These are phyloP conservation scores for Fusarium nodosum DNA, from an alignment of 2,329 filamentous ascomycete species.

Conservation along the genomic window DNA sequence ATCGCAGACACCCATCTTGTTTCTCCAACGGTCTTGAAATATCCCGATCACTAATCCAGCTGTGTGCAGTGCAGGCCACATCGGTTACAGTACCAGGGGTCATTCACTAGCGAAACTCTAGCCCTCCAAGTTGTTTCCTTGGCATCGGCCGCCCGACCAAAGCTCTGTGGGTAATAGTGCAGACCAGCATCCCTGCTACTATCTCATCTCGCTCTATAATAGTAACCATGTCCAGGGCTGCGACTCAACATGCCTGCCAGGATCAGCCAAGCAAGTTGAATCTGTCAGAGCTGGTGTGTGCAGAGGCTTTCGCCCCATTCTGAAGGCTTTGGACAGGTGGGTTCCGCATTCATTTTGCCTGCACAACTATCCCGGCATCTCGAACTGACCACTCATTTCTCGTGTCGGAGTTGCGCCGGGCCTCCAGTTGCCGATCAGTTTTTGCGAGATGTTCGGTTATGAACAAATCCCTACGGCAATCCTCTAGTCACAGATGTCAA, in stretches of 20 bases:
- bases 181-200: constrained; percentile 20
- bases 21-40: constrained; percentile 33
- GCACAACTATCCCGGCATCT: constrained; percentile 37
- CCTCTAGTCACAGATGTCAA: constrained; percentile 43
- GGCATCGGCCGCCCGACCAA: constrained; percentile 39
- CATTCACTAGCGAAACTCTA: constrained; percentile 41
- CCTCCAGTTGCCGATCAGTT: constrained; percentile 36
- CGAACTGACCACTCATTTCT: constrained; percentile 34
- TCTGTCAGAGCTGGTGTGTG: constrained; percentile 41
- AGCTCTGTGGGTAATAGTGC: constrained; percentile 7
- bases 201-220: constrained; percentile 43
- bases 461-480: constrained; percentile 44
- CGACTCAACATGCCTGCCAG: constrained; percentile 48
- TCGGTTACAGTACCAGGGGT: constrained; percentile 34
- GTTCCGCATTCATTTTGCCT: constrained; percentile 28
- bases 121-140: constrained; percentile 35
- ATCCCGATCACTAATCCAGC: constrained; percentile 47
- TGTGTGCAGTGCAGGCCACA: constrained; percentile 33
- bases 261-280: constrained; percentile 31
- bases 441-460: constrained; percentile 35
- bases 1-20: constrained; percentile 23
- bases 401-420: constrained; percentile 37
- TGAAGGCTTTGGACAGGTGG: constrained; percentile 28
- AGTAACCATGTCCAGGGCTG: constrained; percentile 33
- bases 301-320: constrained; percentile 30